A percentile compares a stretch with the other conserved stretches of the same genome.
phyloP scores from a whole-genome alignment of 306 rosid genomes.

The Albizia julibrissin region DNA sequence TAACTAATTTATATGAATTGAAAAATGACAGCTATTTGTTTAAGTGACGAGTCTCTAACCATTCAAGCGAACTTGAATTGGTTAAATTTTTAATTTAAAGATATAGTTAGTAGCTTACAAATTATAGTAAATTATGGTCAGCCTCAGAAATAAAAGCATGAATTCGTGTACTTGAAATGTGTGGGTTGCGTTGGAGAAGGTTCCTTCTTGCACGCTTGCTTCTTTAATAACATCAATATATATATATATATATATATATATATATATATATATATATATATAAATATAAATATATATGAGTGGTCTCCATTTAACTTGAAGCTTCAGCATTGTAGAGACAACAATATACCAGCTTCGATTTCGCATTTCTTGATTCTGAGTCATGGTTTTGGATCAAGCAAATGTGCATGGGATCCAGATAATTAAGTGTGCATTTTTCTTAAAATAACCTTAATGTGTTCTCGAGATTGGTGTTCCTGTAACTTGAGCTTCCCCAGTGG shows the following conservation, averaged over 20 bases:
- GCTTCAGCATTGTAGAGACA: neutral
- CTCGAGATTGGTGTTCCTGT: neutral
- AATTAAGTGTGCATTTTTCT: neutral
- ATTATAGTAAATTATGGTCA: too few relatives aligned
- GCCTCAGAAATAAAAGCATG: neutral
- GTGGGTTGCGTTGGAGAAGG: neutral
- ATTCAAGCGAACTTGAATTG: too few relatives aligned
- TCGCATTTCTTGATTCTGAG: neutral
- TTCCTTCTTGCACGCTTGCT: neutral
- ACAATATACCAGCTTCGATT: neutral
- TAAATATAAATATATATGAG: too few relatives aligned
- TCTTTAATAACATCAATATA: neutral
- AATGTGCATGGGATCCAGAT: neutral
- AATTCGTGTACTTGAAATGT: neutral
- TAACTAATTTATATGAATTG: too few relatives aligned
- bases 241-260: neutral
- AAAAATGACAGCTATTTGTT: too few relatives aligned
- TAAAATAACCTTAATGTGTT: neutral
- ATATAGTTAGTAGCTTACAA: too few relatives aligned
- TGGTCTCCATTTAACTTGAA: neutral
- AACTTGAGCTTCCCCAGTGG: neutral
- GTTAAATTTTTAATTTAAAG: neutral
- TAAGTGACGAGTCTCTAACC: too few relatives aligned
- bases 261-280: neutral
- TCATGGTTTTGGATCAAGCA: neutral